Evolutionary conservation across 108 stramenopile species (phyloP).

Genomic region (Pseudonitzschia pungens): DNA sequence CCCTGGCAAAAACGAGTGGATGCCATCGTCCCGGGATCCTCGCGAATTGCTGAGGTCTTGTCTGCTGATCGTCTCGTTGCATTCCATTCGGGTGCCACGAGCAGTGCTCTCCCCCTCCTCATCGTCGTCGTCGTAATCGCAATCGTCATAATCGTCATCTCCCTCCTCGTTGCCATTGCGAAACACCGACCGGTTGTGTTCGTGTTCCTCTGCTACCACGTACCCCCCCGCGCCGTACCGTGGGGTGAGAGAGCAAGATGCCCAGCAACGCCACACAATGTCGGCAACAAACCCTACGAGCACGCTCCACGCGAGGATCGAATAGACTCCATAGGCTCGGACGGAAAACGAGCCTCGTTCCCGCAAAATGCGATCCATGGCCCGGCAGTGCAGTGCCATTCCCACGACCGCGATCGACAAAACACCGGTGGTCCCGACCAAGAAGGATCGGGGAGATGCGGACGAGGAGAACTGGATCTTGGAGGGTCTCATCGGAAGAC

Average conservation of each 20-base stretch:
- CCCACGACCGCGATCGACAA: neutral
- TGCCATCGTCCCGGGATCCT: too few species aligned
- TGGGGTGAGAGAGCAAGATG: neutral
- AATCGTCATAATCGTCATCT: too few species aligned
- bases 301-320: neutral
- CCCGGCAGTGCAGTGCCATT: neutral
- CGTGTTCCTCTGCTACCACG: neutral
- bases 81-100: too few species aligned
- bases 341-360: neutral
- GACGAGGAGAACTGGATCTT: neutral
- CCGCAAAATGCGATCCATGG: neutral
- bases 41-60: too few species aligned
- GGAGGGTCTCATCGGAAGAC: conserved; percentile 1
- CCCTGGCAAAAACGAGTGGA: too few species aligned
- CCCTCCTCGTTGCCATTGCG: too few species aligned
- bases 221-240: neutral
- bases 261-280: neutral
- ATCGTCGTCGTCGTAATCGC: neutral
- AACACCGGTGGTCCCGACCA: neutral
- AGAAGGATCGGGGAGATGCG: neutral
- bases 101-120: neutral
- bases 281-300: neutral
- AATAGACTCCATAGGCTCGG: neutral
- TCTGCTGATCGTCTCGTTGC: too few species aligned
- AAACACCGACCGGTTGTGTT: neutral